Conservation (phyloP, 2,329 filamentous ascomycete genomes). For the Magnaporthiopsis rhizophila region DNA sequence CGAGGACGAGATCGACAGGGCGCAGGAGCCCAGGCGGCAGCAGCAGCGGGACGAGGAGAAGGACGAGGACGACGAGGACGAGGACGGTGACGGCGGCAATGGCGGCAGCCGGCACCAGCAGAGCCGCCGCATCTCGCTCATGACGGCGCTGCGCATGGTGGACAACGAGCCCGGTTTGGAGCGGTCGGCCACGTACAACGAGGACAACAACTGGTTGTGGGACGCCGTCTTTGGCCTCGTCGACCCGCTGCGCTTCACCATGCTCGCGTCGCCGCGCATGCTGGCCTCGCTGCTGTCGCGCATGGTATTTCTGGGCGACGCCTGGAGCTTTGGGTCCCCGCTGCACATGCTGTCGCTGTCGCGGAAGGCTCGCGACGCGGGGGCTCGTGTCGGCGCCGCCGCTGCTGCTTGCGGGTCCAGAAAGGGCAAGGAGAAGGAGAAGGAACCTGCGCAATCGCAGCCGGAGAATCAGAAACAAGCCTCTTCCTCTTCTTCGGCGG, state of each 20-base stretch:
- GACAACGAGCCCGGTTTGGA: slow-evolving; percentile 6
- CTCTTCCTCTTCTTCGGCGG: too few species aligned
- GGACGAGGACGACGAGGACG: background rate
- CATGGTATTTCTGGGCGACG: slow-evolving; percentile 46
- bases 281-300: slow-evolving; percentile 54
- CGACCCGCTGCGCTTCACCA: slow-evolving; percentile 43
- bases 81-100: background rate
- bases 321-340: slow-evolving; percentile 56
- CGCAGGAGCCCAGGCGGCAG: background rate
- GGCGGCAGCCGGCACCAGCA: background rate
- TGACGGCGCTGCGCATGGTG: background rate
- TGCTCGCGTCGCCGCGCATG: slow-evolving; percentile 54
- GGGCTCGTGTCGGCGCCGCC: too few species aligned
- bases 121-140: background rate
- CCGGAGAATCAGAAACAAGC: too few species aligned
- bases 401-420: background rate
- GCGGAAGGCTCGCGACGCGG: slow-evolving; percentile 3
- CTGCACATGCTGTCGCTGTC: slow-evolving; percentile 52
- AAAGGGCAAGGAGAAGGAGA: background rate
- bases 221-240: slow-evolving; percentile 43
- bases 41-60: background rate
- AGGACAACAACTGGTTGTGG: slow-evolving; percentile 43
- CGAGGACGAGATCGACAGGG: background rate
- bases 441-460: background rate
- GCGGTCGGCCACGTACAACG: slow-evolving; percentile 17